These are phyloP conservation scores for Nakazawaea peltata DNA, from an alignment of 805 yeast species.

Conservation along the genomic window DNA sequence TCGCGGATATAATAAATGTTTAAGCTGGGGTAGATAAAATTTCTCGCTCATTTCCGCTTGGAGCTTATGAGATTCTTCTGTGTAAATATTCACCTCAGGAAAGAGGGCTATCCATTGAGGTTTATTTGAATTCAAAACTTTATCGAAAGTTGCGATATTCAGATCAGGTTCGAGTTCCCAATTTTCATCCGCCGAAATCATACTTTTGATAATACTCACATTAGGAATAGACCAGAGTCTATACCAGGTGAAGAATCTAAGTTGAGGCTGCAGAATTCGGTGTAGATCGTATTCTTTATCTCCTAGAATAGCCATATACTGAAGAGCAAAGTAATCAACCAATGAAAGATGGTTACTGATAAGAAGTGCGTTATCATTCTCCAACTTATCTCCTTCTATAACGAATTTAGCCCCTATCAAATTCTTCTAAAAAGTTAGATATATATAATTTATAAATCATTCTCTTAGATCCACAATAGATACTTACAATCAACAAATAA, in stretches of 20 bases:
- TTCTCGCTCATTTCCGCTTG: conserved; percentile 50
- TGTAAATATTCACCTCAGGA: conserved; percentile 78
- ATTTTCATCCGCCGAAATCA: conserved; percentile 59
- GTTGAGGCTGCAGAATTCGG: conserved; percentile 29
- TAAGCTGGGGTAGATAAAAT: conserved; percentile 51
- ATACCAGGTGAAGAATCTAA: conserved; percentile 70
- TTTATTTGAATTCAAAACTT: conserved; percentile 26
- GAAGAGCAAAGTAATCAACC: conserved; percentile 57
- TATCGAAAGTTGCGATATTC: conserved; percentile 26
- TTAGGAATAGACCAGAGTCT: conserved; percentile 55
- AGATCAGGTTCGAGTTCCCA: conserved; percentile 44
- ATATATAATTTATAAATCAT: too few species aligned
- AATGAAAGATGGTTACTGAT: conserved; percentile 56
- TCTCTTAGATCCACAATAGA: too few species aligned
- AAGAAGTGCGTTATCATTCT: conserved; percentile 26
- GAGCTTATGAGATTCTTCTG: conserved; percentile 33
- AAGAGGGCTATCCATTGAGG: conserved; percentile 63
- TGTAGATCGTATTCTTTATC: too few species aligned
- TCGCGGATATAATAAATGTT: conserved; percentile 70
- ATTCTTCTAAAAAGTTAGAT: too few species aligned
- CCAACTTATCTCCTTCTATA: conserved; percentile 34
- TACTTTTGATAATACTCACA: conserved; percentile 33
- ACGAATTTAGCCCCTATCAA: conserved; percentile 27
- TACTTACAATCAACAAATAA: conserved; percentile 20
- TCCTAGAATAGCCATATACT: too few species aligned